A percentile compares a stretch with the other conserved stretches of the same genome.
These are phyloP conservation scores for Saccharomycopsis sp. DNA, from an alignment of 805 yeast genomes.

Conservation along the genomic window DNA sequence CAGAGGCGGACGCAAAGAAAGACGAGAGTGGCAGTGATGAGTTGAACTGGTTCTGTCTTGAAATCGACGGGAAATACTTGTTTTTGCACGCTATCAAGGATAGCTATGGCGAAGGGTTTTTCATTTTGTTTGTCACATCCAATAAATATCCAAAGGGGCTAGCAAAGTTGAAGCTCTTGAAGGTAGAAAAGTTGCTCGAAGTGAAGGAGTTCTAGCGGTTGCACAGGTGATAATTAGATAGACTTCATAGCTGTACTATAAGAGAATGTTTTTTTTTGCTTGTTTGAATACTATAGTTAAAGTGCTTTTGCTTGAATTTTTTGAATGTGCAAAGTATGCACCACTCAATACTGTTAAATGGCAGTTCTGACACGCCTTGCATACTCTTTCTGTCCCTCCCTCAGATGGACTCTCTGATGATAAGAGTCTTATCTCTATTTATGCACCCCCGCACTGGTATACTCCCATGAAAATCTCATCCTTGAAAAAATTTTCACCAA, in stretches of 20 bases:
- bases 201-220: conserved; percentile 6
- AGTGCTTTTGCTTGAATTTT: no score
- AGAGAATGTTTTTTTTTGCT: no score
- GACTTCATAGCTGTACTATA: neutral
- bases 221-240: neutral
- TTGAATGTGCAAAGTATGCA: no score
- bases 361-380: no score
- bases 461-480: neutral
- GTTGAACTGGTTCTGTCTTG: conserved; percentile 16
- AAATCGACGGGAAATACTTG: conserved; percentile 11
- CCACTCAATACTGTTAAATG: no score
- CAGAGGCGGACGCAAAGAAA: neutral
- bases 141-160: conserved; percentile 16
- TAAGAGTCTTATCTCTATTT: no score
- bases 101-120: conserved; percentile 13
- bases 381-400: no score
- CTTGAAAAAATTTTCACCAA: neutral
- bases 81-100: conserved; percentile 12
- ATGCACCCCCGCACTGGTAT: neutral
- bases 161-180: conserved; percentile 14
- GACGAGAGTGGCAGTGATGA: neutral
- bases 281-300: no score
- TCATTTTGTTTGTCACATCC: conserved; percentile 10
- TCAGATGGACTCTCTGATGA: no score
- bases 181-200: conserved; percentile 8